These are phyloP conservation scores for Acer campestre DNA, from an alignment of 345 rosid species.

Conservation along the genomic window DNA sequence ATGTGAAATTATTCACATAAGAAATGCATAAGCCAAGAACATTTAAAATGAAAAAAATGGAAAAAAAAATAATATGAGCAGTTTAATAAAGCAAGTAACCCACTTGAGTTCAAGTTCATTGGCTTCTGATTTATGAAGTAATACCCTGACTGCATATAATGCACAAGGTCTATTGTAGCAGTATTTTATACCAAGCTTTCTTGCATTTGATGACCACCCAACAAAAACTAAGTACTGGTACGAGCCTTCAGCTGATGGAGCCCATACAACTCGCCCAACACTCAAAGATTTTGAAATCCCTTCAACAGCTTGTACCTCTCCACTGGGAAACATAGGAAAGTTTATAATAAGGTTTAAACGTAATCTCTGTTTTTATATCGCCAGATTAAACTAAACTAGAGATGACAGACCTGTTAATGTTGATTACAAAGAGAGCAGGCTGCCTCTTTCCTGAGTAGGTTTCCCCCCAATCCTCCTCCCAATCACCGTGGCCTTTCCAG, in stretches of 20 bases:
- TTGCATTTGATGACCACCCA: constrained; percentile 72
- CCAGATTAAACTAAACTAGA: constrained; percentile 14
- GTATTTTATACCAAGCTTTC: constrained; percentile 92
- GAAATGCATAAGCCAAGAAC: not conserved
- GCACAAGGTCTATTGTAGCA: constrained; percentile 86
- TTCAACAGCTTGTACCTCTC: constrained; percentile 62
- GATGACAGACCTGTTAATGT: constrained; percentile 53
- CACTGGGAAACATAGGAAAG: constrained; percentile 46
- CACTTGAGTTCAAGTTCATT: constrained; percentile 51
- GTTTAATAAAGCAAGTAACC: constrained; percentile 28
- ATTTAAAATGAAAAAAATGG: not conserved
- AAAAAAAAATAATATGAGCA: not conserved
- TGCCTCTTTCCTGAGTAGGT: constrained; percentile 85
- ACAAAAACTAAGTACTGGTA: constrained; percentile 75
- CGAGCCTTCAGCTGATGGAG: constrained; percentile 48
- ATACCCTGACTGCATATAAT: constrained; percentile 58
- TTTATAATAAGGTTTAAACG: constrained; percentile 15
- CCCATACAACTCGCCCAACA: constrained; percentile 93
- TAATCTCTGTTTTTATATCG: constrained; percentile 1
- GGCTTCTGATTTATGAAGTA: constrained; percentile 33
- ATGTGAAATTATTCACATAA: constrained; percentile 2
- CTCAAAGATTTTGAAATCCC: constrained; percentile 76
- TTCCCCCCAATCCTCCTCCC: constrained; percentile 99
- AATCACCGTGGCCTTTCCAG: constrained; percentile 54
- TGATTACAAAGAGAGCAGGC: constrained; percentile 71